phyloP scores from a whole-genome alignment of 805 yeast genomes.

The Wickerhamomyces mucosus region DNA sequence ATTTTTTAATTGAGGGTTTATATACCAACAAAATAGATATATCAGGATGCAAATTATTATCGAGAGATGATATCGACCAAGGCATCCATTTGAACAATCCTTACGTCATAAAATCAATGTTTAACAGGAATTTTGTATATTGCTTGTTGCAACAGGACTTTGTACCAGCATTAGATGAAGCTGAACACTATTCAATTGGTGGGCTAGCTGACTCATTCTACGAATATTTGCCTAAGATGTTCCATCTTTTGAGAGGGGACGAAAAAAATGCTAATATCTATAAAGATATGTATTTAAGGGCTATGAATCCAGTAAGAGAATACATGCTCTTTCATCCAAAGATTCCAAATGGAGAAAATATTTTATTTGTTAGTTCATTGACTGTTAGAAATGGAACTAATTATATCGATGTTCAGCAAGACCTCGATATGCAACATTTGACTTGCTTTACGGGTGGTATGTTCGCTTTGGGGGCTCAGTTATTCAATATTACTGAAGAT shows the following conservation, averaged over 20 bases:
- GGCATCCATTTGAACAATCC: constrained; percentile 26
- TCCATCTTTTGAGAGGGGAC: constrained; percentile 31
- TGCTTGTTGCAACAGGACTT: constrained; percentile 24
- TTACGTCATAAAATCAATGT: constrained; percentile 28
- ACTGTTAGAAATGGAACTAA: constrained; percentile 17
- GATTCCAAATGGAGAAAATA: constrained; percentile 30
- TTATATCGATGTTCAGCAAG: constrained; percentile 12
- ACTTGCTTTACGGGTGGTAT: constrained; percentile 48
- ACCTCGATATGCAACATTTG: constrained; percentile 35
- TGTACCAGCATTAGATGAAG: constrained; percentile 6
- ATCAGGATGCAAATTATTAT: constrained; percentile 36
- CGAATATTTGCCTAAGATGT: constrained; percentile 40
- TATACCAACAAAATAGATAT: constrained; percentile 37
- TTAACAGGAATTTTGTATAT: constrained; percentile 21
- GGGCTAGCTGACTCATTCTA: constrained; percentile 37
- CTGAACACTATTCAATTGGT: constrained; percentile 25
- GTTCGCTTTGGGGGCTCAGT: constrained; percentile 36
- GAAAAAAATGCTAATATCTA: constrained; percentile 20
- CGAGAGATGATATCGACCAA: constrained; percentile 19
- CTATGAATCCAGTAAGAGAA: constrained; percentile 29
- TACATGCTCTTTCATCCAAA: constrained; percentile 36
- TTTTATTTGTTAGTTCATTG: constrained; percentile 21
- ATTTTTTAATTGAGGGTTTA: constrained; percentile 31
- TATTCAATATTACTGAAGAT: constrained; percentile 28
- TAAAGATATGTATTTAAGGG: constrained; percentile 25